phyloP scores from a whole-genome alignment of 805 yeast species.

The Saturnispora hagleri region DNA sequence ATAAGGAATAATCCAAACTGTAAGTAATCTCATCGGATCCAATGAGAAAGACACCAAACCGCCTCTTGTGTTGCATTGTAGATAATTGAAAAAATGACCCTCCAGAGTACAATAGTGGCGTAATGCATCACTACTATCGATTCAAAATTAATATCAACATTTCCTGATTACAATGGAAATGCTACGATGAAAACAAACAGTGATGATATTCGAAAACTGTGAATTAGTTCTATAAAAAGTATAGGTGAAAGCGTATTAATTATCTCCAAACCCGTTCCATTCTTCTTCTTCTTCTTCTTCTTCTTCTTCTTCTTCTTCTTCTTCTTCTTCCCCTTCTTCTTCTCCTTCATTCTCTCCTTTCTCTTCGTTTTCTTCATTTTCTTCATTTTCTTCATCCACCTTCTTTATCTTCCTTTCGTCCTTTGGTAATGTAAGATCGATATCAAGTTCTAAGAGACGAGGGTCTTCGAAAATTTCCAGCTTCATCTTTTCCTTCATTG shows the following conservation, averaged over 20 bases:
- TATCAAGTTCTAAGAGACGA: constrained; percentile 59
- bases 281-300: not conserved
- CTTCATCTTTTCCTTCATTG: constrained; percentile 53
- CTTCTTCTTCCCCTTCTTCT: constrained; percentile 15
- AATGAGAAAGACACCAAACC: too few species aligned
- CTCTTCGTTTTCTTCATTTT: constrained; percentile 15
- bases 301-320: not conserved
- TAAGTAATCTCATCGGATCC: too few species aligned
- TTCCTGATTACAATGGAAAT: too few species aligned
- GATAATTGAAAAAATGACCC: too few species aligned
- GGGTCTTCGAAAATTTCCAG: constrained; percentile 60
- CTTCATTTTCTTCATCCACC: constrained; percentile 19
- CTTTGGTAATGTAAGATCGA: constrained; percentile 25
- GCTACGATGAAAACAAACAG: not conserved
- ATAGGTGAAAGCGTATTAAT: not conserved
- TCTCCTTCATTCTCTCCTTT: constrained; percentile 26
- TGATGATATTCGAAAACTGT: not conserved
- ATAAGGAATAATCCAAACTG: too few species aligned
- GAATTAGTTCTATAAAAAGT: not conserved
- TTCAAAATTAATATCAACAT: too few species aligned
- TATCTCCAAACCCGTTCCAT: constrained; percentile 24
- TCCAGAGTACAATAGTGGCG: too few species aligned
- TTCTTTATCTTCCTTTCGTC: constrained; percentile 2
- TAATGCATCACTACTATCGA: too few species aligned
- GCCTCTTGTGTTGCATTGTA: too few species aligned